phyloP scores from a whole-genome alignment of 768 basidiomycete species.

The Coprinellus micaceus region DNA sequence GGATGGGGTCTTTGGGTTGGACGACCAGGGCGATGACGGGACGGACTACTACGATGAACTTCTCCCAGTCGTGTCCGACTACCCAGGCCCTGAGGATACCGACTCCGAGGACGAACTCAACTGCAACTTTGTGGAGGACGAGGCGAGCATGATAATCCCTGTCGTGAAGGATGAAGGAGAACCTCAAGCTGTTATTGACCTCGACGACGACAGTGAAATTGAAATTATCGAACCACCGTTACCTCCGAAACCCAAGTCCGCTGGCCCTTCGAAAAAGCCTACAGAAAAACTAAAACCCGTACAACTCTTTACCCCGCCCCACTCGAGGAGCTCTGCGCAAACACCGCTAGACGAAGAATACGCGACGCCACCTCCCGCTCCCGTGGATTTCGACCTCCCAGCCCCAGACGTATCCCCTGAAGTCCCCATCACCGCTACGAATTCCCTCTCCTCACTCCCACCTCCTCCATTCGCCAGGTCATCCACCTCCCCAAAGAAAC shows the following conservation, averaged over 20 bases:
- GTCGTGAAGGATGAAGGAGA: slow-evolving; percentile 15
- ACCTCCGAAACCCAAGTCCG: neutral
- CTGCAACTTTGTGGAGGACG: slow-evolving; percentile 33
- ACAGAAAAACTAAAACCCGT: neutral
- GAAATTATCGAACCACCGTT: slow-evolving; percentile 27
- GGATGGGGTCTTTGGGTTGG: neutral
- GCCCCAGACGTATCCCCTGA: slow-evolving; percentile 2
- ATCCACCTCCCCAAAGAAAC: neutral
- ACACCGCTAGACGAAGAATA: slow-evolving; percentile 18
- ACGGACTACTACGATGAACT: slow-evolving; percentile 8
- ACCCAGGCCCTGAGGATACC: neutral
- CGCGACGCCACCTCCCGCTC: slow-evolving; percentile 11
- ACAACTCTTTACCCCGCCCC: slow-evolving; percentile 42
- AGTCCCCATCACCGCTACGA: neutral
- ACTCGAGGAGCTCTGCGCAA: slow-evolving; percentile 25
- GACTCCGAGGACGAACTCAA: slow-evolving; percentile 46
- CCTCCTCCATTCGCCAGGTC: neutral
- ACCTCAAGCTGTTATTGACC: neutral
- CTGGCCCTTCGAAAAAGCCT: neutral
- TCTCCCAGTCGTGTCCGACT: neutral
- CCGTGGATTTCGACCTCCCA: neutral
- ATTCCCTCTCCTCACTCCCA: neutral
- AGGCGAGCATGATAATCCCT: slow-evolving; percentile 36
- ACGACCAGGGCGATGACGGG: neutral
- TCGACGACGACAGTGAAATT: slow-evolving; percentile 9